Base-by-base conservation (phyloP, 2,329 filamentous ascomycete genomes). In the Alternaria postmessia region DNA sequence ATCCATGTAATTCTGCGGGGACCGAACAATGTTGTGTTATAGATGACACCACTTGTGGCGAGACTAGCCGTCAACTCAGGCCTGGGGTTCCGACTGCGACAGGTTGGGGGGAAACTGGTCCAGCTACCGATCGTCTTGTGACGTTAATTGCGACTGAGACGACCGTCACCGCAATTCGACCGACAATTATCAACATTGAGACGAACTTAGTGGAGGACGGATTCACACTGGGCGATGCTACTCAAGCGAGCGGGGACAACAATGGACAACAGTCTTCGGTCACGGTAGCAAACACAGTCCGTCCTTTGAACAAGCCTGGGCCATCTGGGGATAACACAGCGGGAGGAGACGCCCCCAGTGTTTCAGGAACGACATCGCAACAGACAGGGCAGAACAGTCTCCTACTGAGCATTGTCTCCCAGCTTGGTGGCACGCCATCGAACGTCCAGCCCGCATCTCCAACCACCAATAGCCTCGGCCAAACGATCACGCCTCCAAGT, bases 341-440 rank as follows among this genome's bases (percentile, higher is more conserved):
- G 48, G 30, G n/a, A 14, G 36, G 14, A 18, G 36, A 34, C 8
- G 28, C 12, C 9, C 30, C 46, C 9, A 46, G 22, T 38, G 51
- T 24, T 30, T n/a, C 32, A 7, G 9, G 18, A 49, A 44, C 59
- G 36, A 41, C 46, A 18, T 14, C 48, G 4, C 61, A 56, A 41
- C 46, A 47, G 26, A 57, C 63, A 7, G 24, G 57, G 39, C 59
- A 56, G 16, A 61, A 61, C 36, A 61, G 54, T 30, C 61, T 73
- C 7, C 43, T 73, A 9, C 22, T 57, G 7, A 55, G 64, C 16
- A 68, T 73, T 39, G 54, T 73, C 42, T 66, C 63, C 9, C 52
- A 48, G 12, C 59, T 72, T 16, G 64, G 59, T 7, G 54, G 59
- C n/a, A 34, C 62, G 16, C 51, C 39, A 24, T 56, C 61, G 12